Conservation (phyloP, 768 basidiomycete species). For the Hypholoma fasciculare region DNA sequence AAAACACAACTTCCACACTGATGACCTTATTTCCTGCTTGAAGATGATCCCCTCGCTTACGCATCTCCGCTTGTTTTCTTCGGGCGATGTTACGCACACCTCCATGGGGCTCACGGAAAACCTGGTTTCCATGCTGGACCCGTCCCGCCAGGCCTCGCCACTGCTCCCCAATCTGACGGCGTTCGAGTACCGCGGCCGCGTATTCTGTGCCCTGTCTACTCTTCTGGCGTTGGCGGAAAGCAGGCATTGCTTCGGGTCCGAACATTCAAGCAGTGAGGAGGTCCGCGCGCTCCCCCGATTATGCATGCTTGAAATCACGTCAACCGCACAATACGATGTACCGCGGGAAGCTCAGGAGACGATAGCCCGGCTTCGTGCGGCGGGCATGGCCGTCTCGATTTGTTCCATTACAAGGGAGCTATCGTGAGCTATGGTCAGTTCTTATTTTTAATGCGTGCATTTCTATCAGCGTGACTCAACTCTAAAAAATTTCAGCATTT, state of each 20-base stretch:
- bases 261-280: no score
- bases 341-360: not conserved
- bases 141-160: slow-evolving; percentile 2
- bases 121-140: slow-evolving; percentile 8
- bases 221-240: slow-evolving; percentile 4
- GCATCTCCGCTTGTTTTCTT: slow-evolving; percentile 9
- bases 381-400: not conserved
- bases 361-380: not conserved
- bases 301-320: not conserved
- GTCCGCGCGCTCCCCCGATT: not conserved
- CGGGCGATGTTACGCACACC: not conserved
- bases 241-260: not conserved
- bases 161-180: slow-evolving; percentile 12
- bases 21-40: slow-evolving; percentile 16
- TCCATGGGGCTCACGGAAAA: slow-evolving; percentile 11
- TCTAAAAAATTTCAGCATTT: no score
- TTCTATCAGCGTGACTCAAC: no score
- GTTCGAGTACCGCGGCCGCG: slow-evolving; percentile 13
- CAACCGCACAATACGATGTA: not conserved
- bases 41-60: slow-evolving; percentile 12
- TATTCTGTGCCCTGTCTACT: slow-evolving; percentile 4
- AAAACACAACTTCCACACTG: slow-evolving; percentile 9
- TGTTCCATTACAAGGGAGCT: not conserved
- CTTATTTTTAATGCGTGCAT: no score
- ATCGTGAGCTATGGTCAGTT: no score